Evolutionary conservation across 768 basidiomycete species (phyloP), one percentile per base, ranked within the genome.

Genomic region (Trametes coccinea): DNA sequence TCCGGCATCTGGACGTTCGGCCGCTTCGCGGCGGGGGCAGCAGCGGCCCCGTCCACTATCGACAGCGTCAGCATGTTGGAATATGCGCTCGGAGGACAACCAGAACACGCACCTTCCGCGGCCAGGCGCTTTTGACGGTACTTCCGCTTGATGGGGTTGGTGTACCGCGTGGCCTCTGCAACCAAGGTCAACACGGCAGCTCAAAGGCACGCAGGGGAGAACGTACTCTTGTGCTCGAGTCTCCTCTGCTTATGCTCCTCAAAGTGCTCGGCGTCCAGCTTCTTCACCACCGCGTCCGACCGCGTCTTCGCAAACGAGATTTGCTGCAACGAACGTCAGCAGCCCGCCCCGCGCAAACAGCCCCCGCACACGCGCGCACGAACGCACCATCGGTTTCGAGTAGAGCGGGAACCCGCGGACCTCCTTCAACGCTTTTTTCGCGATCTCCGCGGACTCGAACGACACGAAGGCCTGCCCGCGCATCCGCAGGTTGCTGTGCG

Each of bases 381-480:
- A 11, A 72, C 82, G 37, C 66, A 95, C 95, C 92, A 99, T 95
- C 1, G 97, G 93, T 73, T 96, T 96, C 4, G 92, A 92, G 69
- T 98, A 98, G 50, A 99, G 73, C 14, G 97, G 97, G 73, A 99
- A 98, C 40, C 93, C 86, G 62, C 87, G 83, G 43, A 98, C 94
- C 74, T 99, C 97, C 79, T 85, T 93, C 83, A 92, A 80, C 6
- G 96, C 96, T 74, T 88, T 90, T 70, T 82, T 80, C 39, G 97
- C 97, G 59, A 84, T 83, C 60, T 98, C 93, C 54, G 86, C 79
- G 37, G 86, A 86, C 59, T 82, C 82, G 74, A 99, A 97, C 40
- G 92, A 93, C 40, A 99, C 93, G 72, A 99, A 99, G 3, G 97
- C 97, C 77, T 99, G 97, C 14, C 97, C 97, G 41, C 97, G 84